phyloP scores from a whole-genome alignment of 345 rosid genomes.

The Limnanthes douglasii region DNA sequence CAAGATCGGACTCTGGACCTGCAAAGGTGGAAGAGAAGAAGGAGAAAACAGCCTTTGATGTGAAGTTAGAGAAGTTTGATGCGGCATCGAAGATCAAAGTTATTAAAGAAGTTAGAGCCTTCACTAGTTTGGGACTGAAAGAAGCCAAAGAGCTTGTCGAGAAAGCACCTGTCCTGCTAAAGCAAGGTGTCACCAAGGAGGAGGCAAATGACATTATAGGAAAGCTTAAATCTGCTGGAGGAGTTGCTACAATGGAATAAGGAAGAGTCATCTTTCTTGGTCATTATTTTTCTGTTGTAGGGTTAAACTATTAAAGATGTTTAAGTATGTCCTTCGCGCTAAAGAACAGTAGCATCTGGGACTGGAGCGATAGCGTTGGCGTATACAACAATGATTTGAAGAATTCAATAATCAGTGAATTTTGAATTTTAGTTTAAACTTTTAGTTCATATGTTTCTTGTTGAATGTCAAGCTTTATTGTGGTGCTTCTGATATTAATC shows the following conservation, averaged over 20 bases:
- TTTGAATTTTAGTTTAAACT: too few relatives aligned
- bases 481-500: too few relatives aligned
- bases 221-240: conserved; percentile 21
- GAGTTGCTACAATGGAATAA: conserved; percentile 19
- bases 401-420: too few relatives aligned
- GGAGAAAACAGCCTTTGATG: conserved; percentile 20
- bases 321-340: too few relatives aligned
- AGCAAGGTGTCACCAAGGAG: conserved; percentile 21
- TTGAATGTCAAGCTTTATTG: too few relatives aligned
- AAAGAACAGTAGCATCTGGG: too few relatives aligned
- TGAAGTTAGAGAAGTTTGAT: conserved; percentile 19
- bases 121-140: conserved; percentile 18
- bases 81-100: conserved; percentile 15
- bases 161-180: conserved; percentile 13
- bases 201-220: conserved; percentile 17
- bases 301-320: too few relatives aligned
- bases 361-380: too few relatives aligned
- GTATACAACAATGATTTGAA: too few relatives aligned
- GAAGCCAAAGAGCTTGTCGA: conserved; percentile 24
- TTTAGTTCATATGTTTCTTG: too few relatives aligned
- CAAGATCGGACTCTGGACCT: conserved; percentile 11
- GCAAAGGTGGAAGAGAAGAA: conserved; percentile 14
- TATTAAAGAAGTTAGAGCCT: conserved; percentile 18
- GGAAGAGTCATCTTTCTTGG: too few relatives aligned
- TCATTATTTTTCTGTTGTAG: too few relatives aligned